A percentile compares a stretch with the other conserved stretches of the same genome.
Evolutionary conservation across 1,284 basidiomycete genomes (phyloP).

Genomic region (Termitomyces sp.): DNA sequence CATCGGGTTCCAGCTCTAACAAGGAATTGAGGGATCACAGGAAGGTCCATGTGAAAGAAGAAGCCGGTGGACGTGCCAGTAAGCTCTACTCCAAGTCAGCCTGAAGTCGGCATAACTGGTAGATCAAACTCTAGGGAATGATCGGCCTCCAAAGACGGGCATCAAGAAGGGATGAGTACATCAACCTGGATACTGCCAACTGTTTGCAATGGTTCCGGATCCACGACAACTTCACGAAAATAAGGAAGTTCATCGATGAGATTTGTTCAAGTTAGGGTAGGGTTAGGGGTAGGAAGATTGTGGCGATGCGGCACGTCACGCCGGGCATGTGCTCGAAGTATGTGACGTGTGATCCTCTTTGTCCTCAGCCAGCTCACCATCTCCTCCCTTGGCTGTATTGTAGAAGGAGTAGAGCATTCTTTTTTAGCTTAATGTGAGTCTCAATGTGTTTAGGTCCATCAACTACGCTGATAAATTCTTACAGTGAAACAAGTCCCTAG

Average conservation of each 20-base stretch:
- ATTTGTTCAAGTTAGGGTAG: not conserved
- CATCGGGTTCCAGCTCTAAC: not conserved
- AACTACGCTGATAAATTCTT: not conserved
- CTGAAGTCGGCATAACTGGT: not conserved
- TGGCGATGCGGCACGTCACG: slow-evolving; percentile 7
- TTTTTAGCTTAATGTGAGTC: not conserved
- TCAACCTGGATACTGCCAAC: too few relatives aligned
- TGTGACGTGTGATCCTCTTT: slow-evolving; percentile 16
- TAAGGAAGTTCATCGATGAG: not conserved
- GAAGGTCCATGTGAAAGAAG: not conserved
- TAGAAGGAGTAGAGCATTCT: not conserved
- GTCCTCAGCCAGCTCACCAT: slow-evolving; percentile 13
- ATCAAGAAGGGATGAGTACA: too few relatives aligned
- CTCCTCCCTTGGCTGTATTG: not conserved
- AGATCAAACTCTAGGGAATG: not conserved
- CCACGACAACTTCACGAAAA: too few relatives aligned
- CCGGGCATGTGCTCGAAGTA: slow-evolving; percentile 1
- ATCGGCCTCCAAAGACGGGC: too few relatives aligned
- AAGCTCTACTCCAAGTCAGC: not conserved
- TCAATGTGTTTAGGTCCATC: not conserved
- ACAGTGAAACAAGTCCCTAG: not conserved
- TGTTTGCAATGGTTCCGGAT: too few relatives aligned
- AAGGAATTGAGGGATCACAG: not conserved
- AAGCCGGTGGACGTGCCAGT: not conserved
- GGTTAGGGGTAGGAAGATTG: not conserved